Base-by-base conservation (phyloP, 176 grass and related monocot species). In the Ensete glaucum region DNA sequence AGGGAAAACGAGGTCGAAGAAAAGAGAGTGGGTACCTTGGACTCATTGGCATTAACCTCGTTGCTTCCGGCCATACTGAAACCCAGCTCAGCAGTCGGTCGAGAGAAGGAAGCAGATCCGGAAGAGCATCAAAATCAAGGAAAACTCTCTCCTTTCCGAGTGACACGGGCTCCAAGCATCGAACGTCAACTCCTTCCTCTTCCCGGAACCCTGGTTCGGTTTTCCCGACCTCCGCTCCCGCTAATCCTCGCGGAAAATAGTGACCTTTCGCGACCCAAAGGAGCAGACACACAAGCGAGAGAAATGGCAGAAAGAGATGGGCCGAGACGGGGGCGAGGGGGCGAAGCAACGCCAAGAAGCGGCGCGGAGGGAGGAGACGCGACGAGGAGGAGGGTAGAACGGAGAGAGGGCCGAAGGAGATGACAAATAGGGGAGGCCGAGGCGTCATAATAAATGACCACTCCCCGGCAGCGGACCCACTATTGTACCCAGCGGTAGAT, bases 1-100 rank as follows among this genome's bases (percentile, higher is more conserved):
- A 29, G 4, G 34, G 34, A 43, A 43, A 43, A 43, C 34, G 34
- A 43, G 4, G 22, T 53, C 50, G 1, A 24, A 54, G 8, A 8
- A 22, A 25, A 21, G 10, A 24, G 10, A 67, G 20, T 15, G 12
- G 19, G 24, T 53, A 74, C 72, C 72, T 74, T 74, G 72, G 72
- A 74, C 22, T 74, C 72, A 24, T 74, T 74, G 72, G 52, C 52
- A 21, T 58, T 74, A 17, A 74, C 50, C 50, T 74, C 72, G 16
- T 74, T 74, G 52, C 72, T 74, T 19, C 72, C 72, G 12, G 53
- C 72, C 72, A 74, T 74, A 53, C 7, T 5, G 15, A 26, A 54
- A 27, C 71, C 24, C 23, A 1, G 14, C 72, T 54, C 53, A 29
- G 0, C 6, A 19, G 1, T 8, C n/a, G 14, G n/a, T 11, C 9